Conservation (phyloP, 306 rosid genomes). For the Castanopsis chinensis region DNA sequence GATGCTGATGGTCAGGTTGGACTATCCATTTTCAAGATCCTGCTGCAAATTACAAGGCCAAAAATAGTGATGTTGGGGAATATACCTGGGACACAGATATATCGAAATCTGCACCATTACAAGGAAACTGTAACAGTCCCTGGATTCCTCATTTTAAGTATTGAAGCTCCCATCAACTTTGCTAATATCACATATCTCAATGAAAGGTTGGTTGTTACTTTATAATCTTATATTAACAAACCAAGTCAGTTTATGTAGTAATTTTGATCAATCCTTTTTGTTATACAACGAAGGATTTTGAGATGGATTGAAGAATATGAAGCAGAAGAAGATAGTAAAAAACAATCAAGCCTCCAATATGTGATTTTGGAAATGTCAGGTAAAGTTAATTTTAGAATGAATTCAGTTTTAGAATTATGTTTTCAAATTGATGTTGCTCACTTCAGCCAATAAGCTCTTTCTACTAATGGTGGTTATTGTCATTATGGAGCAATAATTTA, state of each 20-base stretch:
- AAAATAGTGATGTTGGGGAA: conserved; percentile 83
- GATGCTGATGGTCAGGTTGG: conserved; percentile 57
- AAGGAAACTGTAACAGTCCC: conserved; percentile 63
- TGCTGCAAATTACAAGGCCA: conserved; percentile 84
- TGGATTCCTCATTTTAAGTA: conserved; percentile 78
- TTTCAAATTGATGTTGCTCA: too few species aligned
- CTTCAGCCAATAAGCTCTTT: too few species aligned
- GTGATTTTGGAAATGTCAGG: conserved; percentile 82
- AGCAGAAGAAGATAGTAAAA: conserved; percentile 43
- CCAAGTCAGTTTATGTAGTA: background rate
- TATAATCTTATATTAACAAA: background rate
- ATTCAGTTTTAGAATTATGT: background rate
- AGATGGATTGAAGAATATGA: conserved; percentile 88
- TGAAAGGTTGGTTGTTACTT: conserved; percentile 55
- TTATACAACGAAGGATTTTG: conserved; percentile 43
- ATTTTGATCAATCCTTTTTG: background rate
- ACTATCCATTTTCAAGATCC: conserved; percentile 70
- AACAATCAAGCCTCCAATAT: conserved; percentile 42
- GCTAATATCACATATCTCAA: conserved; percentile 84
- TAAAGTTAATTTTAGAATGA: conserved; percentile 7
- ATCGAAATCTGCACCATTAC: conserved; percentile 75
- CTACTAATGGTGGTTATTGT: background rate
- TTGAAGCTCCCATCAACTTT: conserved; percentile 95
- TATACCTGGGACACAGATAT: conserved; percentile 77
- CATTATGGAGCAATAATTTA: background rate